Evolutionary conservation across 2,329 filamentous ascomycete species (phyloP).

Genomic region (Lecanosticta acicola): DNA sequence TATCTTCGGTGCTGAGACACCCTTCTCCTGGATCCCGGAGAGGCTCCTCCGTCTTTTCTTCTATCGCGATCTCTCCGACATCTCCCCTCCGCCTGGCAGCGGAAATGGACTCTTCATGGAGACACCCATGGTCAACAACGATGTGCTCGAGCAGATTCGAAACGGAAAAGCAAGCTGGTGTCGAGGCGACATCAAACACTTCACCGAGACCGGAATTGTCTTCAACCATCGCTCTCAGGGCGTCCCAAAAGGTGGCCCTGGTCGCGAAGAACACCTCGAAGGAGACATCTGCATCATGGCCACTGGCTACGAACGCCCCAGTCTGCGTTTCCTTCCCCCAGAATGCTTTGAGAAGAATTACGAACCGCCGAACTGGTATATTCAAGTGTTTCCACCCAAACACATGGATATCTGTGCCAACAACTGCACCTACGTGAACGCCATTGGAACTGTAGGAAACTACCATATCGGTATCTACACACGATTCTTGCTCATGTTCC

Average conservation of each 20-base stretch:
- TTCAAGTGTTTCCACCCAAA: slow-evolving; percentile 74
- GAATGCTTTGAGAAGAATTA: slow-evolving; percentile 70
- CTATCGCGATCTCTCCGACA: slow-evolving; percentile 71
- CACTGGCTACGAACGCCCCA: slow-evolving; percentile 72
- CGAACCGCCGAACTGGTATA: slow-evolving; percentile 77
- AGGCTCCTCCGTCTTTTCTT: slow-evolving; percentile 69
- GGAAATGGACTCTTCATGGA: slow-evolving; percentile 72
- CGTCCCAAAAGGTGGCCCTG: slow-evolving; percentile 70
- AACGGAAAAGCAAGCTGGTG: slow-evolving; percentile 69
- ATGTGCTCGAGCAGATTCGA: slow-evolving; percentile 71
- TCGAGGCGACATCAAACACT: slow-evolving; percentile 68
- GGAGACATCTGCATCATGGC: slow-evolving; percentile 78
- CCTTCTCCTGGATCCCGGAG: slow-evolving; percentile 73
- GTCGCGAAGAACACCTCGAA: slow-evolving; percentile 58
- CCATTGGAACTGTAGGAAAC: slow-evolving; percentile 76
- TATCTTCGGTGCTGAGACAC: slow-evolving; percentile 64
- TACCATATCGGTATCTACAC: slow-evolving; percentile 91
- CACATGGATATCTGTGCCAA: slow-evolving; percentile 71
- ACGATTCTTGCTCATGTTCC: slow-evolving; percentile 77
- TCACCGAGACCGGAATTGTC: slow-evolving; percentile 57
- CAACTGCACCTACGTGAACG: slow-evolving; percentile 77
- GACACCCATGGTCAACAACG: slow-evolving; percentile 79
- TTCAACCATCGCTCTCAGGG: slow-evolving; percentile 69
- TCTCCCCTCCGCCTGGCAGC: slow-evolving; percentile 53
- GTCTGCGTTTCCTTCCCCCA: slow-evolving; percentile 65